Percentiles rank a stretch among this genome's conserved stretches.
Evolutionary conservation across 202 grass and related monocot genomes (phyloP).

Genomic region (Eragrostis tef): DNA sequence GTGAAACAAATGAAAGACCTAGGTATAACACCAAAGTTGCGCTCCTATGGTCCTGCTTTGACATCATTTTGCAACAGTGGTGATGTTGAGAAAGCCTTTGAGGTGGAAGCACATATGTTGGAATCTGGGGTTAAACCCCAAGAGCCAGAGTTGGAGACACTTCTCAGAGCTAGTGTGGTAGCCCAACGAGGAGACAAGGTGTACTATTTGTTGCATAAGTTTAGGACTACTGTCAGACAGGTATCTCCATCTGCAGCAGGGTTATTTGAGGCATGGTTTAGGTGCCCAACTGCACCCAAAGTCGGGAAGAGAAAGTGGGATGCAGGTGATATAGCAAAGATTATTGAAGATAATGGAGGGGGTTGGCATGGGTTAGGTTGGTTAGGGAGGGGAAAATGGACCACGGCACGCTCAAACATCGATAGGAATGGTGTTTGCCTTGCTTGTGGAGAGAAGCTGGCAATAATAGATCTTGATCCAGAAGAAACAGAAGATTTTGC

Average conservation of each 20-base stretch:
- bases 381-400: constrained; percentile 73
- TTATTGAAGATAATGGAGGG: constrained; percentile 66
- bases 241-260: constrained; percentile 51
- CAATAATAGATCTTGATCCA: constrained; percentile 72
- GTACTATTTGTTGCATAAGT: constrained; percentile 74
- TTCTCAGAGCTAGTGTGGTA: constrained; percentile 61
- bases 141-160: constrained; percentile 62
- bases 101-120: constrained; percentile 69
- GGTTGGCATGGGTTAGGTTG: constrained; percentile 77
- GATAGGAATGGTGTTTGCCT: constrained; percentile 57
- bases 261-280: constrained; percentile 69
- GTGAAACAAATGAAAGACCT: constrained; percentile 64
- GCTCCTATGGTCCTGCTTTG: constrained; percentile 71
- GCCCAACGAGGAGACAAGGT: constrained; percentile 51
- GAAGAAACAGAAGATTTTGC: constrained; percentile 67
- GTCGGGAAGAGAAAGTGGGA: constrained; percentile 77
- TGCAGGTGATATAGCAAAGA: constrained; percentile 44
- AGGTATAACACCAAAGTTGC: constrained; percentile 52
- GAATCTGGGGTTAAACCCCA: constrained; percentile 55
- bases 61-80: constrained; percentile 58
- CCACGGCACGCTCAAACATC: constrained; percentile 40
- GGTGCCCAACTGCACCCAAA: constrained; percentile 61
- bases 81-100: constrained; percentile 65
- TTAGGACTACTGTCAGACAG: constrained; percentile 70
- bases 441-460: constrained; percentile 60